Evolutionary conservation across 208 protist genomes (phyloP).

Genomic region (Leishmania martiniquensis): DNA sequence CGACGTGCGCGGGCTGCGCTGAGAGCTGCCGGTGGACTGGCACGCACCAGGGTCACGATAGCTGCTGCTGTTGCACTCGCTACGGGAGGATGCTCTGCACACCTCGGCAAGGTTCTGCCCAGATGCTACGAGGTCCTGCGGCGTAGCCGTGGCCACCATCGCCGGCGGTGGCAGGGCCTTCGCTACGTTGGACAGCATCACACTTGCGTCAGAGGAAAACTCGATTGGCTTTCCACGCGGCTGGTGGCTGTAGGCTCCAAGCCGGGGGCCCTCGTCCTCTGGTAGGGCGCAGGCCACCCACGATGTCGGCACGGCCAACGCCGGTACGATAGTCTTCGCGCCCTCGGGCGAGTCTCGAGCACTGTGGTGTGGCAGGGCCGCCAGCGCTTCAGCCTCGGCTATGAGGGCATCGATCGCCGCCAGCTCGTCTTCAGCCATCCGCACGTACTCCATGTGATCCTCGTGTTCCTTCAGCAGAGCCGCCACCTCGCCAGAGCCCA

Average conservation of each 20-base stretch:
- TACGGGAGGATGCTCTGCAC: background rate
- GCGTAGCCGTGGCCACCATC: background rate
- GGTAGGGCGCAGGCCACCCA: conserved; percentile 16
- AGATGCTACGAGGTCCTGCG: background rate
- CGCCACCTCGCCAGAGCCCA: conserved; percentile 2
- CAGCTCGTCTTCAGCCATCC: conserved; percentile 47
- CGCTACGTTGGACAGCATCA: background rate
- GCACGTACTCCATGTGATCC: conserved; percentile 44
- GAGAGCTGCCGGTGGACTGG: background rate
- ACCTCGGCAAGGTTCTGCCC: background rate
- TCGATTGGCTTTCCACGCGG: conserved; percentile 8
- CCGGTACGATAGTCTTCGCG: conserved; percentile 1
- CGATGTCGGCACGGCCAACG: conserved; percentile 11
- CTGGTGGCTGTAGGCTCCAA: conserved; percentile 1
- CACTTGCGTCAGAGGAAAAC: conserved; percentile 6
- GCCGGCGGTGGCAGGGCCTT: background rate
- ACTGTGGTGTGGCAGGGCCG: background rate
- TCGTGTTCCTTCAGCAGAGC: conserved; percentile 25
- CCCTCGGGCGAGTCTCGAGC: background rate
- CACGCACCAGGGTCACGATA: background rate
- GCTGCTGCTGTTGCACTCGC: background rate
- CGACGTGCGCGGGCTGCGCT: background rate
- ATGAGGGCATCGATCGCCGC: conserved; percentile 34
- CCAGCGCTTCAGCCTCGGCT: conserved; percentile 13
- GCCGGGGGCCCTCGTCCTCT: background rate